A percentile compares a stretch with the other conserved stretches of the same genome.
phyloP scores from a whole-genome alignment of 257 asterid species.

The Mitragyna speciosa region DNA sequence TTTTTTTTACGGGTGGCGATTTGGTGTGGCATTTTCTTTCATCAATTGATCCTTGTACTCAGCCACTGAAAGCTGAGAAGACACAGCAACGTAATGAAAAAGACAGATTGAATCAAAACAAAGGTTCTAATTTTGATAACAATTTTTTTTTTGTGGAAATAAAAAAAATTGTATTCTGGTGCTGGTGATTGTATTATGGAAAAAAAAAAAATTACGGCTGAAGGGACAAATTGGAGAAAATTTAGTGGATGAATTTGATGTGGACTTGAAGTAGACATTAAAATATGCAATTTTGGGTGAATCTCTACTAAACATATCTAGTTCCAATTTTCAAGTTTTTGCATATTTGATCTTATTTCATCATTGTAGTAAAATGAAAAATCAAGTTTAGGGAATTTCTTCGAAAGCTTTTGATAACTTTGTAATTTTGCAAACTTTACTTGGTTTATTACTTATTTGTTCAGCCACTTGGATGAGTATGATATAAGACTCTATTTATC shows the following conservation, averaged over 20 bases:
- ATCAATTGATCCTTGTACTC: not conserved
- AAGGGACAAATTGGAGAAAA: not conserved
- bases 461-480: too few relatives aligned
- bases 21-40: not conserved
- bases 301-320: not conserved
- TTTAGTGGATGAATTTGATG: not conserved
- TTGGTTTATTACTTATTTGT: not conserved
- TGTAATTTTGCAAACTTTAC: not conserved
- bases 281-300: not conserved
- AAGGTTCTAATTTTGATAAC: not conserved
- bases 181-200: too few relatives aligned
- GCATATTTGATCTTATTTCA: not conserved
- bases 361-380: too few relatives aligned
- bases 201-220: too few relatives aligned
- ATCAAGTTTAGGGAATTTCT: not conserved
- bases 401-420: too few relatives aligned
- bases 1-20: not conserved
- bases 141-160: too few relatives aligned
- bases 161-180: too few relatives aligned
- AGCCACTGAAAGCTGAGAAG: not conserved
- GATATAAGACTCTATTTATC: too few relatives aligned
- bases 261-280: not conserved
- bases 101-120: not conserved
- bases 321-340: not conserved
- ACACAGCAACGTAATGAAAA: not conserved